Conservation (phyloP, 2,329 filamentous ascomycete genomes). For the Pleomassaria siparia region DNA sequence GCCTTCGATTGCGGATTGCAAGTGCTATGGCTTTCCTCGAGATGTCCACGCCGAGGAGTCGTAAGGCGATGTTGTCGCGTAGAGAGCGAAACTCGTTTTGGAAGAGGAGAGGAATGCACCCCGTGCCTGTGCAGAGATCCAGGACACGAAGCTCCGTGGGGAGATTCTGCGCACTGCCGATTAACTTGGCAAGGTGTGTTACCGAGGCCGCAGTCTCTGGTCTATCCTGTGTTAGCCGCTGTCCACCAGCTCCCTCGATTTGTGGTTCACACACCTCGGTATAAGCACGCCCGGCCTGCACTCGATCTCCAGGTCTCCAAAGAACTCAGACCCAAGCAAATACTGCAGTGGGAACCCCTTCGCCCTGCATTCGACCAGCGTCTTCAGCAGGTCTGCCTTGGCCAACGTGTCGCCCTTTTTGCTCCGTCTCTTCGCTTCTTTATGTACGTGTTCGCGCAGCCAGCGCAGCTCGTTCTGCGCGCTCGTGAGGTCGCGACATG, state of each 20-base stretch:
- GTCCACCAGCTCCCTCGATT: background rate
- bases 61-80: slow-evolving; percentile 39
- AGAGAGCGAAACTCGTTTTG: slow-evolving; percentile 59
- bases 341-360: slow-evolving; percentile 85
- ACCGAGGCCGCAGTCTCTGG: slow-evolving; percentile 50
- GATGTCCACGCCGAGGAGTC: slow-evolving; percentile 73
- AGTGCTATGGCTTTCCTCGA: slow-evolving; percentile 66
- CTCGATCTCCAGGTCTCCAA: slow-evolving; percentile 77
- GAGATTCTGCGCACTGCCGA: slow-evolving; percentile 25
- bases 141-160: slow-evolving; percentile 60
- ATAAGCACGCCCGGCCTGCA: slow-evolving; percentile 82
- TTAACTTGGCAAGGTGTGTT: slow-evolving; percentile 29
- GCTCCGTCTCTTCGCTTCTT: slow-evolving; percentile 22
- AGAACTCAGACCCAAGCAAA: slow-evolving; percentile 82
- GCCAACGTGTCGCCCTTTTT: slow-evolving; percentile 17
- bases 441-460: slow-evolving; percentile 62
- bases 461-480: slow-evolving; percentile 72
- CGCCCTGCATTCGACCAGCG: slow-evolving; percentile 44
- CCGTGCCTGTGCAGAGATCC: slow-evolving; percentile 88
- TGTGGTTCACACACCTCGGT: slow-evolving; percentile 64
- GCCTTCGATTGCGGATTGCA: slow-evolving; percentile 63
- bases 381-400: slow-evolving; percentile 23
- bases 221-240: slow-evolving; percentile 26
- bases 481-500: slow-evolving; percentile 63
- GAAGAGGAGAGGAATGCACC: slow-evolving; percentile 82